Conservation (phyloP, 768 basidiomycete species). For the Boletus barrowsii region DNA sequence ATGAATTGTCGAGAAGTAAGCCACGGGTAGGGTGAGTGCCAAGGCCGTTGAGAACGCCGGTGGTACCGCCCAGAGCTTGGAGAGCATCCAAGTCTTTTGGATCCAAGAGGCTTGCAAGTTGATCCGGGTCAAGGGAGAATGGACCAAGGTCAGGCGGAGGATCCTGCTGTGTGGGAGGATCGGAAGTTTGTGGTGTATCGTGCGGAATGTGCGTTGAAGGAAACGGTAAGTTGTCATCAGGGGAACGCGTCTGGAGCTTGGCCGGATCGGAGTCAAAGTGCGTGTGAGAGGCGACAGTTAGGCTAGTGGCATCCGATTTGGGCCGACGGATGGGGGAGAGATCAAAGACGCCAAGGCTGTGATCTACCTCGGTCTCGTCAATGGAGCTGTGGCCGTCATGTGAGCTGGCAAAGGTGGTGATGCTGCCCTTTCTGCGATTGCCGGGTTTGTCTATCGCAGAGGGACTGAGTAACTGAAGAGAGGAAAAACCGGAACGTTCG, state of each 20-base stretch:
- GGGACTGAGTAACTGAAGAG: constrained; percentile 48
- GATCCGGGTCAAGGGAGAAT: constrained; percentile 69
- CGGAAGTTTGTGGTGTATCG: constrained; percentile 17
- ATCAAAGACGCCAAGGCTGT: constrained; percentile 27
- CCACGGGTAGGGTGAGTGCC: constrained; percentile 62
- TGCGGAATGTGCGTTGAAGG: constrained; percentile 24
- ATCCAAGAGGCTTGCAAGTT: constrained; percentile 84
- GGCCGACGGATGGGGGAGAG: constrained; percentile 33
- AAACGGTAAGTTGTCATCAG: constrained; percentile 2
- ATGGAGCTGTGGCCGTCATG: constrained; percentile 33
- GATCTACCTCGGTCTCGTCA: constrained; percentile 52
- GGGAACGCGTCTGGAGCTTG: constrained; percentile 12
- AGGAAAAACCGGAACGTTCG: constrained; percentile 48
- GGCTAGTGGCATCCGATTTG: constrained; percentile 33
- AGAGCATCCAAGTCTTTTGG: constrained; percentile 77
- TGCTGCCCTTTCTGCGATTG: constrained; percentile 57
- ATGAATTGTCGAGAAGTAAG: constrained; percentile 21
- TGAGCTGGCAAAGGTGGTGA: constrained; percentile 50
- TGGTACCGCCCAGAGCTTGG: constrained; percentile 64
- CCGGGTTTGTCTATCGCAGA: constrained; percentile 29
- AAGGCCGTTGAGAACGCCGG: constrained; percentile 65
- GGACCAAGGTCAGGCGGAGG: constrained; percentile 57
- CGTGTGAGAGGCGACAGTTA: constrained; percentile 35
- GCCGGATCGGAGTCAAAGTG: constrained; percentile 39
- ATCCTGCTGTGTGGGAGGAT: constrained; percentile 34